Evolutionary conservation across 2,329 filamentous ascomycete species (phyloP).

Genomic region (Colletotrichum lini): DNA sequence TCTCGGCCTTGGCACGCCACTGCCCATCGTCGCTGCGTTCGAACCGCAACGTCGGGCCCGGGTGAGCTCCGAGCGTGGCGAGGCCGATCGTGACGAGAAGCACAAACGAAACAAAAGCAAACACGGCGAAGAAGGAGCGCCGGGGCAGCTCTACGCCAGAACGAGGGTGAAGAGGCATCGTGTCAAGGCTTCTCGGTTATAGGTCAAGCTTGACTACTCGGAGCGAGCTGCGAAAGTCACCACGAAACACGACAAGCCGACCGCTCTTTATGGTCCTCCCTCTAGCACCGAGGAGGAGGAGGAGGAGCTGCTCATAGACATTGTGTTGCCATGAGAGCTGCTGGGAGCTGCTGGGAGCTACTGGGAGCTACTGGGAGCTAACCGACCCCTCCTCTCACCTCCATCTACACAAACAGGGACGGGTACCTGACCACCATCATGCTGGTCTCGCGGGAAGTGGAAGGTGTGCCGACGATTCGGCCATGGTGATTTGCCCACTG

Average conservation of each 20-base stretch:
- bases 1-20: slow-evolving; percentile 30
- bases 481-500: slow-evolving; percentile 26
- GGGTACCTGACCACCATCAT: slow-evolving; percentile 29
- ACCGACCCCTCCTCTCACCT: background rate
- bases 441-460: slow-evolving; percentile 23
- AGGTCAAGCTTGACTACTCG: background rate
- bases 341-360: slow-evolving; percentile 18
- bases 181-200: background rate
- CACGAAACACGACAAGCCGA: background rate
- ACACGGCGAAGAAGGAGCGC: slow-evolving; percentile 37
- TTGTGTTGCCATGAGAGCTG: background rate
- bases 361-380: slow-evolving; percentile 16
- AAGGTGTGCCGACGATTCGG: slow-evolving; percentile 24
- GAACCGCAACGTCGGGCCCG: slow-evolving; percentile 19
- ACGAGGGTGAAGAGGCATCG: slow-evolving; percentile 32
- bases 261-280: slow-evolving; percentile 4
- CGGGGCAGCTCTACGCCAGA: slow-evolving; percentile 30
- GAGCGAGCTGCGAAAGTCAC: background rate
- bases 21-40: slow-evolving; percentile 27
- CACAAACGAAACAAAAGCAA: slow-evolving; percentile 35
- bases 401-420: background rate
- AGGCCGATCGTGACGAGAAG: slow-evolving; percentile 34
- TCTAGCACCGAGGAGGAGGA: background rate
- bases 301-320: slow-evolving; percentile 5
- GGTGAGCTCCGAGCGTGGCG: slow-evolving; percentile 18